Evolutionary conservation across 805 yeast genomes (phyloP), one percentile per base, ranked within the genome.

Genomic region (Lipomyces kockii): DNA sequence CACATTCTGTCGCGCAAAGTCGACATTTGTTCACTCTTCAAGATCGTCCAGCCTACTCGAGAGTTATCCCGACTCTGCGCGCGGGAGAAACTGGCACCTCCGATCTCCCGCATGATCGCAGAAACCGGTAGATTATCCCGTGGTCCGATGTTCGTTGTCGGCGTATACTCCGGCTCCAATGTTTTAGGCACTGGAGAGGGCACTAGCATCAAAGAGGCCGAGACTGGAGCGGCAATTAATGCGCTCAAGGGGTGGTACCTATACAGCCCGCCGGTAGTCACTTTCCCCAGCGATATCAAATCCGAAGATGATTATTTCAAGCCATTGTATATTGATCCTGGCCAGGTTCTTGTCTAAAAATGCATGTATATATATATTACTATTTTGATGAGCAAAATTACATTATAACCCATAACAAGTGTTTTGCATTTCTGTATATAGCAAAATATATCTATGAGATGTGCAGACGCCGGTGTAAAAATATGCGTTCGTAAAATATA

Each of bases 121-220:
- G 99, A 95, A 80, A 90, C 97, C 35, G 99, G 99, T 78, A 86
- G 99, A 79, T 82, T 83, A 74, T 87, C 97, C 2, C 84, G 86
- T 66, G 87, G 90, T 58, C 97, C 99, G 29, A 89, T 92, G 51
- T 95, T 86, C 73, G 89, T 94, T 14, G 97, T 94, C 43, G 98
- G 97, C 61, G 95, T 91, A 1, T 95, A 92, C 78, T 83, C 90
- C 66, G 98, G 97, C 46, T 83, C 83, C 14, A 86, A 87, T 71
- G 88, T 91, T 79, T 82, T 95, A 64, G 97, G 98, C 61, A 98
- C 95, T 79, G 97, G 97, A 54, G 92, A 90, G 76, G 99, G 98
- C 49, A 83, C 96, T 6, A 90, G 97, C 35, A 82, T 95, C 74
- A 86, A 85, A 71, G 98, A 95, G 80, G 97, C 98, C 46, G 91